phyloP scores from a whole-genome alignment of 116 monocot genomes.

The Phalaenopsis hybrid region DNA sequence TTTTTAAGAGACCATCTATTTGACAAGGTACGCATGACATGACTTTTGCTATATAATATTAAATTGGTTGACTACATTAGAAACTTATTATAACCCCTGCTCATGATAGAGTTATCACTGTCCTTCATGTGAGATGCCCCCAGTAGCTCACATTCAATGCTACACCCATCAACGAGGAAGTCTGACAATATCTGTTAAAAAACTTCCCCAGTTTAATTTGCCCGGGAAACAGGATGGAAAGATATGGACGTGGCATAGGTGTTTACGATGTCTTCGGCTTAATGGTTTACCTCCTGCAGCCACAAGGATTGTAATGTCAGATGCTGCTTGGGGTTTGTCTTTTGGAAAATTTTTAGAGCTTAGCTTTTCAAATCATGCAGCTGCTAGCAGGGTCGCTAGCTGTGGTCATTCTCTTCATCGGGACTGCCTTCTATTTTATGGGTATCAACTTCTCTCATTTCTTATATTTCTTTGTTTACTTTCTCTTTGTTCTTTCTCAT shows the following conservation, averaged over 20 bases:
- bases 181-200: slow-evolving; percentile 18
- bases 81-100: background rate
- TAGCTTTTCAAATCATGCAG: slow-evolving; percentile 9
- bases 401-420: slow-evolving; percentile 34
- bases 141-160: slow-evolving; percentile 26
- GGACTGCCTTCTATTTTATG: slow-evolving; percentile 35
- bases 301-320: slow-evolving; percentile 22
- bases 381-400: slow-evolving; percentile 25
- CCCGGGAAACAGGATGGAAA: slow-evolving; percentile 29
- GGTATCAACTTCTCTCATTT: slow-evolving; percentile 13
- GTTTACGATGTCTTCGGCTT: slow-evolving; percentile 24
- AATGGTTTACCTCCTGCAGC: slow-evolving; percentile 21
- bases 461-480: no score
- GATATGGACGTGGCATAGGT: slow-evolving; percentile 41
- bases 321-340: slow-evolving; percentile 26
- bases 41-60: background rate
- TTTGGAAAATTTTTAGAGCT: slow-evolving; percentile 32
- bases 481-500: no score
- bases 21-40: slow-evolving; percentile 18
- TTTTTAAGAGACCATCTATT: slow-evolving; percentile 22
- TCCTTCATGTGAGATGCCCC: slow-evolving; percentile 27
- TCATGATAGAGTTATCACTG: slow-evolving; percentile 17
- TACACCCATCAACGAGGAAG: slow-evolving; percentile 34
- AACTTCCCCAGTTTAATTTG: slow-evolving; percentile 14
- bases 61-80: background rate